Base-by-base conservation (phyloP, 2,329 filamentous ascomycete species). In the Aspergillus ochraceus region DNA sequence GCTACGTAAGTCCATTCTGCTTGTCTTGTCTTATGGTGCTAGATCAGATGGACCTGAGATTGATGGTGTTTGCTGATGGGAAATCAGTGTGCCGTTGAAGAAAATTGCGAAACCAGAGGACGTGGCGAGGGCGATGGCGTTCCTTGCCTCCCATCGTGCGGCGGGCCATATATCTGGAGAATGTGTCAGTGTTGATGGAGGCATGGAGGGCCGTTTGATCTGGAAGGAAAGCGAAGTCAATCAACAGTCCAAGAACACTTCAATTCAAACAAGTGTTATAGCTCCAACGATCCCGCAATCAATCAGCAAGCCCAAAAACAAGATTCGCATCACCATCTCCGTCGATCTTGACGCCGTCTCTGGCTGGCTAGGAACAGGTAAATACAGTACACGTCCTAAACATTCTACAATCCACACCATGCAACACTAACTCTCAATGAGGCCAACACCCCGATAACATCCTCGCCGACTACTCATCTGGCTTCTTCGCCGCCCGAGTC, bases 331-430 rank as follows among this genome's bases (percentile, higher is more conserved):
- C 19, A 64, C 66, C 22, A 64, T 80, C 29, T 79, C 78, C 1
- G 71, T 80, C 45, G 84, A 86, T 67, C 83, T 86, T 58, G 85
- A 87, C 61, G 85, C 84, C 12, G 80, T 87, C 2, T 84, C 83
- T 0, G 84, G 84, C 54, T 87, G 83, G 77, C 76, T 87, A 3
- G 85, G 85, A 17, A 87, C 85, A 4, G 84, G 83, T 55, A 67
- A 60, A 60, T 64, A n/a, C 30, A 12, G 26, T 36, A 36, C 11
- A 36, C 32, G 4, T 12, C 11, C 32, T 29, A 29, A 9, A 9
- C 32, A 12, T 12, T 14, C 32, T 11, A 14, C 10, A 12, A 1
- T 14, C 32, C 32, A 11, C 10, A 12, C 32, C 32, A 4, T 36
- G 10, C 12, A 12, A 12, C 11, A 30, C 51, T n/a, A 12, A 6